Conservation (phyloP, 176 grass and related monocot genomes). For the Themeda triandra region DNA sequence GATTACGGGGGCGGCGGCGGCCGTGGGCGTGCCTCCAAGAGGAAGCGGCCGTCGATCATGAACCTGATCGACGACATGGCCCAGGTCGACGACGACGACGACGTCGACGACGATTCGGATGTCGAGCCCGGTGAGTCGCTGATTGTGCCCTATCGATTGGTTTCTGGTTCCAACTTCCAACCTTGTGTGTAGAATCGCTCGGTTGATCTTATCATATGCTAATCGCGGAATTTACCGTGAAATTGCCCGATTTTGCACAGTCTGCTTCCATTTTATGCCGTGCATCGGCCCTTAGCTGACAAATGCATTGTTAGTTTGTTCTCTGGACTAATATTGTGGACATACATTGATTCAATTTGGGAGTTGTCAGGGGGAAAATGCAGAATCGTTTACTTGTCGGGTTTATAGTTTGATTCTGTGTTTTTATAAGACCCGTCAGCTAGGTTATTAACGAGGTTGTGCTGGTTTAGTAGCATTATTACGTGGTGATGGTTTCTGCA, state of each 20-base stretch:
- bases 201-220: not conserved
- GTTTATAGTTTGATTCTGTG: not conserved
- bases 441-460: not conserved
- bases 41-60: conserved; percentile 28
- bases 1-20: not conserved
- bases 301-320: not conserved
- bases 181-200: not conserved
- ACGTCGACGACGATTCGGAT: conserved; percentile 43
- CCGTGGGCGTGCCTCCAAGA: conserved; percentile 14
- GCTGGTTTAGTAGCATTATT: not conserved
- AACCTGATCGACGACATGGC: conserved; percentile 63
- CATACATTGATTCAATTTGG: not conserved
- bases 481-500: not conserved
- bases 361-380: not conserved
- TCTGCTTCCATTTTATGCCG: not conserved
- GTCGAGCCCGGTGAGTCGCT: conserved; percentile 49
- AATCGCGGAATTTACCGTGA: not conserved
- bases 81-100: conserved; percentile 48
- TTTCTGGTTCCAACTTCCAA: not conserved
- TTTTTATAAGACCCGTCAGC: not conserved
- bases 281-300: not conserved
- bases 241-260: not conserved
- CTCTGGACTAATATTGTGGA: not conserved
- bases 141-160: not conserved
- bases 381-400: not conserved